Conservation (phyloP, 495 filamentous ascomycete genomes). For the Talaromyces trachyspermus region DNA sequence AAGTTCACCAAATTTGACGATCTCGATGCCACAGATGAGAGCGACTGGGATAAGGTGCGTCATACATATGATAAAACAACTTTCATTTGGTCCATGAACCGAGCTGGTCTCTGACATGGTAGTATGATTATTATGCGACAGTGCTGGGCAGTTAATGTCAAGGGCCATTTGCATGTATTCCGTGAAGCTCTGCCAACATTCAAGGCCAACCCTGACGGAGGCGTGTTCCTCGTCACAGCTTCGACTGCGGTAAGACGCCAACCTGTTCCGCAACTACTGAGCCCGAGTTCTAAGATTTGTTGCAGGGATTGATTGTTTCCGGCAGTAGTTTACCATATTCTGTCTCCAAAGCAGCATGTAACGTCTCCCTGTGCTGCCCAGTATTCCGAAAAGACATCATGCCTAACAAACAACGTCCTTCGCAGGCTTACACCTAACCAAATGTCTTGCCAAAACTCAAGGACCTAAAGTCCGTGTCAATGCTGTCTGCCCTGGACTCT, state of each 20-base stretch:
- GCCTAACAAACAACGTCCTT: not conserved
- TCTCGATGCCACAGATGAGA: constrained; percentile 51
- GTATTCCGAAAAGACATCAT: no score
- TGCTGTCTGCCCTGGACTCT: constrained; percentile 57
- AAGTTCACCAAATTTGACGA: constrained; percentile 57
- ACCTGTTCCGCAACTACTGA: not conserved
- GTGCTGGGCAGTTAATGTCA: constrained; percentile 66
- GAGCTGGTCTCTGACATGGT: not conserved
- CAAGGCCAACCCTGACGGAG: constrained; percentile 61
- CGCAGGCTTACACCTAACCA: constrained; percentile 61
- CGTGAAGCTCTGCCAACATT: constrained; percentile 57
- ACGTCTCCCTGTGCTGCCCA: not conserved
- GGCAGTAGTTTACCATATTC: constrained; percentile 61
- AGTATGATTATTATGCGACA: constrained; percentile 12
- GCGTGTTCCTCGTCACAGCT: constrained; percentile 60
- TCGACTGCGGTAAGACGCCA: constrained; percentile 44
- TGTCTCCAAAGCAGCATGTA: constrained; percentile 58
- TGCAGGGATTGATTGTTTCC: constrained; percentile 34
- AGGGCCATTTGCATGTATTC: constrained; percentile 55
- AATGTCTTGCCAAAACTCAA: constrained; percentile 60
- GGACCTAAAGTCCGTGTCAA: constrained; percentile 61
- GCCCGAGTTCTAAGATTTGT: not conserved
- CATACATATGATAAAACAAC: no score
- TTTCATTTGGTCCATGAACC: not conserved
- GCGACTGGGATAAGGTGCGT: constrained; percentile 64